These are phyloP conservation scores for Thyridium curvatum DNA, from an alignment of 2,329 filamentous ascomycete genomes.

Conservation along the genomic window DNA sequence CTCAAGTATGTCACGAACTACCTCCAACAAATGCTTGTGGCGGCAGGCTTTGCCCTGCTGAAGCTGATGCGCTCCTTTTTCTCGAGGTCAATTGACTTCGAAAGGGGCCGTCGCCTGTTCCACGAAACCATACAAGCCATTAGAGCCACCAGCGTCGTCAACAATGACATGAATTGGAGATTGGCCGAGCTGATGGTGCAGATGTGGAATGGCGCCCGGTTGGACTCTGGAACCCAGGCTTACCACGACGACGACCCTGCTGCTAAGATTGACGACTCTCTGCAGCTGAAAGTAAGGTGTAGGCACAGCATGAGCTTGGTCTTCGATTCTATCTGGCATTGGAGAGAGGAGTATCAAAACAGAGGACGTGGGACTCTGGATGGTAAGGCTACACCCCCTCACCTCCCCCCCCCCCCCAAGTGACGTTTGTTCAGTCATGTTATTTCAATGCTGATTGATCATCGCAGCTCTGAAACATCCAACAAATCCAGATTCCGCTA, in stretches of 20 bases:
- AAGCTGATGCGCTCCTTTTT: slow-evolving; percentile 77
- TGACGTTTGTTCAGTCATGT: too few species aligned
- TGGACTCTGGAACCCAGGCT: slow-evolving; percentile 39
- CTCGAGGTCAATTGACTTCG: slow-evolving; percentile 62
- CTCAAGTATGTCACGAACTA: slow-evolving; percentile 67
- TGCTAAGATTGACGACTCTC: slow-evolving; percentile 57
- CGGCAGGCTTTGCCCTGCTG: slow-evolving; percentile 68
- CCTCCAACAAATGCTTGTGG: slow-evolving; percentile 80
- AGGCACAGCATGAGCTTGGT: slow-evolving; percentile 81
- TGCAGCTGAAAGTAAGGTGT: slow-evolving; percentile 77
- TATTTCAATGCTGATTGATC: slow-evolving; percentile 18
- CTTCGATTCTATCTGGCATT: slow-evolving; percentile 80
- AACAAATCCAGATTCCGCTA: slow-evolving; percentile 75
- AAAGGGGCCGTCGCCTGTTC: slow-evolving; percentile 62
- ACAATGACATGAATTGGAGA: slow-evolving; percentile 74
- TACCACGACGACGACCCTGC: slow-evolving; percentile 43
- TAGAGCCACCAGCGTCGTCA: slow-evolving; percentile 65
- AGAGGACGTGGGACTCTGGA: slow-evolving; percentile 64
- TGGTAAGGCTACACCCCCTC: slow-evolving; percentile 43
- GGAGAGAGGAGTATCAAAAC: slow-evolving; percentile 73
- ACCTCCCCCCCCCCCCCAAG: too few species aligned
- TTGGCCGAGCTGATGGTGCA: slow-evolving; percentile 82
- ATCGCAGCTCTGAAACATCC: slow-evolving; percentile 71
- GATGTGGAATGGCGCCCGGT: slow-evolving; percentile 69
- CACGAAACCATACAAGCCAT: slow-evolving; percentile 65